phyloP scores from a whole-genome alignment of 2,329 filamentous ascomycete species.

The Penicillium brasilianum region DNA sequence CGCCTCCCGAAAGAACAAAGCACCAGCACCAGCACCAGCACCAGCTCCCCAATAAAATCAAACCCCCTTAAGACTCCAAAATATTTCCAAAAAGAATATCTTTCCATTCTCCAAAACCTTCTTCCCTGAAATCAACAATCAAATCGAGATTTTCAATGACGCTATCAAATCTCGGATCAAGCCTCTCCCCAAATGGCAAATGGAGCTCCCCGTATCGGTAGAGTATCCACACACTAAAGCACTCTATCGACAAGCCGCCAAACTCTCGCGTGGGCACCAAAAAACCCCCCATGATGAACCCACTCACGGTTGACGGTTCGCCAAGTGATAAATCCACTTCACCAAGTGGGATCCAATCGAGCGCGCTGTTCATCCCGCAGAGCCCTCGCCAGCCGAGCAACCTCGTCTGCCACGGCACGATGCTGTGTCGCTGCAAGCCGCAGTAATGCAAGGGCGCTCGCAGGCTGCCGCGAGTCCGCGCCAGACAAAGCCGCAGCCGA shows the following conservation, averaged over 20 bases:
- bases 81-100: too few species aligned
- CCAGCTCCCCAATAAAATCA: too few species aligned
- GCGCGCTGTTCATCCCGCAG: conserved; percentile 31
- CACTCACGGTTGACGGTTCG: too few species aligned
- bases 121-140: background rate
- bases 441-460: conserved; percentile 28
- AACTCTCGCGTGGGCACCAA: background rate
- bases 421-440: conserved; percentile 35
- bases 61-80: background rate
- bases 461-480: conserved; percentile 1
- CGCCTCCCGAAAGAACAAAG: background rate
- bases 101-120: background rate
- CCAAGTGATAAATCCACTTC: background rate
- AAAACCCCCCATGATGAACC: background rate
- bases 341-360: conserved; percentile 22
- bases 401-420: conserved; percentile 35
- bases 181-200: too few species aligned
- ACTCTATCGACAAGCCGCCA: background rate
- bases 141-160: background rate
- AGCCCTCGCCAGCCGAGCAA: conserved; percentile 33
- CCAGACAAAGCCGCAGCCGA: background rate
- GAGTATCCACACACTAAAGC: background rate
- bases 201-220: background rate
- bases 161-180: background rate
- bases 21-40: too few species aligned